Conservation (phyloP, 495 filamentous ascomycete genomes). For the Hypoxylon lenormandii region DNA sequence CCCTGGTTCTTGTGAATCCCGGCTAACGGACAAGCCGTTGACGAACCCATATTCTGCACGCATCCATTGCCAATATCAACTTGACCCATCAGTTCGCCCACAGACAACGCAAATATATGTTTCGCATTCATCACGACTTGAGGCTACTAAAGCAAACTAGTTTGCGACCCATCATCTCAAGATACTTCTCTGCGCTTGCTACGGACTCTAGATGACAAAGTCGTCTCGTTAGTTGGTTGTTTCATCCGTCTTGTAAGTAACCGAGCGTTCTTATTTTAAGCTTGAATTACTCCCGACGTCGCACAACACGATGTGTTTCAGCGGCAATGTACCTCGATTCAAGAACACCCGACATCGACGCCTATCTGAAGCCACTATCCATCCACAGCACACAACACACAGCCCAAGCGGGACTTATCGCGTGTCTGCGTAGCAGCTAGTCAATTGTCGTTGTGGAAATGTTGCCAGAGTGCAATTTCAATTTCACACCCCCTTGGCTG, state of each 20-base stretch:
- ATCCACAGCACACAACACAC: conserved; percentile 8
- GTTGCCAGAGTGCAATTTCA: background rate
- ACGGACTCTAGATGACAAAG: background rate
- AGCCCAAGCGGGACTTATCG: conserved; percentile 40
- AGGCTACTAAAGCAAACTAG: background rate
- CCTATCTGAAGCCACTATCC: conserved; percentile 8
- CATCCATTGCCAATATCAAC: conserved; percentile 1
- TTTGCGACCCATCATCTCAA: conserved; percentile 4
- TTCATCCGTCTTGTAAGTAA: conserved; percentile 39
- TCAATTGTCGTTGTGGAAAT: conserved; percentile 11
- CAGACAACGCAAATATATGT: background rate
- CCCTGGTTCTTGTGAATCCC: conserved; percentile 4
- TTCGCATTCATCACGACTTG: background rate
- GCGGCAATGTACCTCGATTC: conserved; percentile 28
- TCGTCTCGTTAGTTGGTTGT: conserved; percentile 8
- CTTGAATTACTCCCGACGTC: conserved; percentile 48
- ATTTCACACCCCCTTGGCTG: background rate
- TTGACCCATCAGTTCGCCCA: conserved; percentile 3
- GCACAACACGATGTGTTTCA: conserved; percentile 44
- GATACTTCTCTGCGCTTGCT: conserved; percentile 3
- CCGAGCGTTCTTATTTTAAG: conserved; percentile 45
- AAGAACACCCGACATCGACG: conserved; percentile 29
- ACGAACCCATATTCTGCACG: conserved; percentile 1
- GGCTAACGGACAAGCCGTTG: background rate
- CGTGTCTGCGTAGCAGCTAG: conserved; percentile 33